Percentiles rank a stretch among this genome's conserved stretches.
phyloP scores from a whole-genome alignment of 768 basidiomycete species.

The Rhizopogon vinicolor region DNA sequence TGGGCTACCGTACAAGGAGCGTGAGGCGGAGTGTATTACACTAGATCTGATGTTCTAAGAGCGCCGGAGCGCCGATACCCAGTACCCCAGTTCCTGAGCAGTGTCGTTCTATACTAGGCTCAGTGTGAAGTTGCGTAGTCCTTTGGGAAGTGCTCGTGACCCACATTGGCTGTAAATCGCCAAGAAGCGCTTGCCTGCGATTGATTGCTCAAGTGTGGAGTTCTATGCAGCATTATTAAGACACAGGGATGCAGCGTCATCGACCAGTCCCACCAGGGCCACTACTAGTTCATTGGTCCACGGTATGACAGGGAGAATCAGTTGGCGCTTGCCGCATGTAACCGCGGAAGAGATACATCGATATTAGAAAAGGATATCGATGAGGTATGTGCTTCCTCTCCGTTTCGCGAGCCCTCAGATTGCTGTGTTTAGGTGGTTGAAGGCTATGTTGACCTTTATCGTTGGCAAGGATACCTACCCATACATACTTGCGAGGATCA shows the following conservation, averaged over 20 bases:
- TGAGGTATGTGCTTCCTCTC: too few species aligned
- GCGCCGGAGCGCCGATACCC: slow-evolving; percentile 12
- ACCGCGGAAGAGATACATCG: too few species aligned
- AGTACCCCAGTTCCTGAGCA: slow-evolving; percentile 26
- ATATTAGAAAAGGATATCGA: too few species aligned
- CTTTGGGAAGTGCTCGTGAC: slow-evolving; percentile 5
- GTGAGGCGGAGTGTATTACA: not conserved
- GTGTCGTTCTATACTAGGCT: slow-evolving; percentile 9
- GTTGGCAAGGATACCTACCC: too few species aligned
- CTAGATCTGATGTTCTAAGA: not conserved
- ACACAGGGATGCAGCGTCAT: not conserved
- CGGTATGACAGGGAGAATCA: not conserved
- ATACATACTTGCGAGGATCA: too few species aligned
- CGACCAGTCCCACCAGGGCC: too few species aligned
- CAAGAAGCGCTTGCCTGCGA: slow-evolving; percentile 8
- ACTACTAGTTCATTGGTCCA: too few species aligned
- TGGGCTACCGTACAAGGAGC: not conserved
- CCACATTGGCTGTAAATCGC: slow-evolving; percentile 1
- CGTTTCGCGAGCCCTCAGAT: too few species aligned
- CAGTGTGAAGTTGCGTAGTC: slow-evolving; percentile 7
- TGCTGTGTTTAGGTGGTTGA: too few species aligned
- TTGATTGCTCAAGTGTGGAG: slow-evolving; percentile 13
- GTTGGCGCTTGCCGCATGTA: not conserved
- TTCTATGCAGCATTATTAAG: not conserved
- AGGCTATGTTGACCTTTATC: too few species aligned